Conservation (phyloP, 2,329 filamentous ascomycete species). For the Aspergillus eucalypticola region DNA sequence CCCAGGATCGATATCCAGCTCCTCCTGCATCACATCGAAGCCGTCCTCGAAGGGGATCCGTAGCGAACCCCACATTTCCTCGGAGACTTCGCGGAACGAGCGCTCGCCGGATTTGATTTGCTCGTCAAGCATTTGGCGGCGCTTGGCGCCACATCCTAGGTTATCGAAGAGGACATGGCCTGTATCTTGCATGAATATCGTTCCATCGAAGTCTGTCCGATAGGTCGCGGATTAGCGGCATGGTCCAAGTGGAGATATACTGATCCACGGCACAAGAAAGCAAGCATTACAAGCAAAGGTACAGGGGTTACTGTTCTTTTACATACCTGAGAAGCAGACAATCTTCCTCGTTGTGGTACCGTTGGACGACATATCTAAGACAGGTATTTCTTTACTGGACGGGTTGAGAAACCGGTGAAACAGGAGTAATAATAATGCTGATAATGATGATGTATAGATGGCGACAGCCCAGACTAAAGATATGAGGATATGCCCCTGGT, state of each 20-base stretch:
- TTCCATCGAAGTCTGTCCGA: constrained; percentile 65
- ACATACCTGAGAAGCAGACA: constrained; percentile 48
- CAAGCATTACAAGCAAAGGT: too few relatives aligned
- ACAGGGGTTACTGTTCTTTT: not conserved
- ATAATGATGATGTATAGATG: not conserved
- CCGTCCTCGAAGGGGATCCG: constrained; percentile 68
- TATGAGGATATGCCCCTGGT: not conserved
- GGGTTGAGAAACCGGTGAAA: not conserved
- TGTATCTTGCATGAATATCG: constrained; percentile 71
- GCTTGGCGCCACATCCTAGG: constrained; percentile 62
- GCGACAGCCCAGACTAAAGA: not conserved
- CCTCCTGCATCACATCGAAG: constrained; percentile 64
- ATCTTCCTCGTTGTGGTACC: constrained; percentile 42
- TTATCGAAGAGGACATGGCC: constrained; percentile 69
- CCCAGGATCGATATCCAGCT: constrained; percentile 63
- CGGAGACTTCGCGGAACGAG: constrained; percentile 68
- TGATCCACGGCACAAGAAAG: not conserved
- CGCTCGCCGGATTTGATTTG: constrained; percentile 67
- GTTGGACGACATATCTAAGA: constrained; percentile 13
- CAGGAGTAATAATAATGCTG: not conserved
- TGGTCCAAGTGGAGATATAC: not conserved
- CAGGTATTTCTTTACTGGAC: not conserved
- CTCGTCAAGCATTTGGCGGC: constrained; percentile 59
- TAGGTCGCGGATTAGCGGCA: constrained; percentile 13
- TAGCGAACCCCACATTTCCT: constrained; percentile 70